Evolutionary conservation across 2,329 filamentous ascomycete species (phyloP).

Genomic region (Purpureocillium takamizusanense): DNA sequence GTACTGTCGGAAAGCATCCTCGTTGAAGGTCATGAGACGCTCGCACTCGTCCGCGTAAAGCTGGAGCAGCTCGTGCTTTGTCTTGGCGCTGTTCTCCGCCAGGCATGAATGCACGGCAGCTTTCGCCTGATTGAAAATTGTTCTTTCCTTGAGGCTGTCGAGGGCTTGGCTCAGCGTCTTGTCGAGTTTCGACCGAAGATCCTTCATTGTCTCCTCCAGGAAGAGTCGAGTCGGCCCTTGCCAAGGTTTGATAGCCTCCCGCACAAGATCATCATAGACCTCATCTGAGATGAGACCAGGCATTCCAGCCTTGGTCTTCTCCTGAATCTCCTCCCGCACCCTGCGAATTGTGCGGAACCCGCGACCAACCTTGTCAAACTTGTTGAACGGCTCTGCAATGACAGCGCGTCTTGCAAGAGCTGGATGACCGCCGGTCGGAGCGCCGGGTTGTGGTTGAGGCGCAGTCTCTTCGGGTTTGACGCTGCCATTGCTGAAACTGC

Average conservation of each 20-base stretch:
- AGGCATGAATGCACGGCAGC: constrained; percentile 36
- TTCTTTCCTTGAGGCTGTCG: constrained; percentile 32
- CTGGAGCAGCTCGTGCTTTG: constrained; percentile 27
- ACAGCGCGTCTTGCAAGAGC: constrained; percentile 5
- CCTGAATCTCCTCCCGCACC: constrained; percentile 45
- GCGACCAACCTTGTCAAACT: constrained; percentile 28
- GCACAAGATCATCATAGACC: constrained; percentile 50
- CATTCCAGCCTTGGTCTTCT: constrained; percentile 46
- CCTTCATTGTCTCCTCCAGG: constrained; percentile 34
- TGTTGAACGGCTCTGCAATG: constrained; percentile 27
- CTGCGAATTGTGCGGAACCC: constrained; percentile 36
- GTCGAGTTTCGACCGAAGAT: constrained; percentile 37
- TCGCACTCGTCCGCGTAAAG: constrained; percentile 44
- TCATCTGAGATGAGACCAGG: constrained; percentile 50
- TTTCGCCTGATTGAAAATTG: constrained; percentile 40
- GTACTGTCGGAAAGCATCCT: constrained; percentile 36
- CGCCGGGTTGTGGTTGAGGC: too few species aligned
- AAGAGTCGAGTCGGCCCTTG: constrained; percentile 39
- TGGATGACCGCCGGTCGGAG: constrained; percentile 10
- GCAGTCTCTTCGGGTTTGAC: constrained; percentile 33
- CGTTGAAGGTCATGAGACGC: constrained; percentile 49
- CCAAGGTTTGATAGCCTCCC: constrained; percentile 52
- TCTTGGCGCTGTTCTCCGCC: constrained; percentile 23
- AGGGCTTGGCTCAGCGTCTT: constrained; percentile 38
- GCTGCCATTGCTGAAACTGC: constrained; percentile 6